Base-by-base conservation (phyloP, 2,329 filamentous ascomycete species). In the Epichloe baconii region DNA sequence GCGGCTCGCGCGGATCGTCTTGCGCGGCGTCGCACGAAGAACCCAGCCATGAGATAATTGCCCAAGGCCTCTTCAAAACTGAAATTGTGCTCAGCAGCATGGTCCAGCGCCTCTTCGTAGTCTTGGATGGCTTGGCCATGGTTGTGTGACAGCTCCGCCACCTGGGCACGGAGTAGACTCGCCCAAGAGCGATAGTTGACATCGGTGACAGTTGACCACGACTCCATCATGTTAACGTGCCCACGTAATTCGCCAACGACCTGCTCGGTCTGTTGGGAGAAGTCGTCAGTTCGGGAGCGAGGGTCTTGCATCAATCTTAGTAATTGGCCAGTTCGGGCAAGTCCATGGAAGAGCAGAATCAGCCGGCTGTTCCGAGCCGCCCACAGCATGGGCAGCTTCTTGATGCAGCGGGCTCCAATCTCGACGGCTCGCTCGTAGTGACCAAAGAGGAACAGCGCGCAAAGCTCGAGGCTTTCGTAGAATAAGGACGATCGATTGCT, bases 121-220 rank as follows among this genome's bases (percentile, higher is more conserved):
- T 76, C 69, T 23, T 70, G 70, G 36, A 89, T 72, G 7, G 83
- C 80, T 2, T 66, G 61, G 3, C 78, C 80, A 53, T 80, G 74
- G 36, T 83, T 68, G 7, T 67, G 67, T 5, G 71, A 68, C 51
- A 86, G 69, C 57, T 90, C 86, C 3, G 78, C 74, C 17, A 86
- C 69, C 57, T 88, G 82, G 1, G 84, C 86, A 50, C 80, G 76
- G 0, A 91, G 70, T 14, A 88, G 68, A 52, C 76, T 78, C 4
- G 83, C 79, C 82, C 83, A 89, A 1, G 77, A 69, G 10, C 81
- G 67, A 62, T 88, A 90, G 64, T 90, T 90, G 58, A 86, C 74
- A 47, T 83, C 74, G 15, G 79, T 84, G 31, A 85, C 73, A 1
- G 71, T 62, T 47, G 81, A 75, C 72, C 83, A 86, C 47, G 79